Evolutionary conservation across 306 rosid species (phyloP).

Genomic region (Prunus mume): DNA sequence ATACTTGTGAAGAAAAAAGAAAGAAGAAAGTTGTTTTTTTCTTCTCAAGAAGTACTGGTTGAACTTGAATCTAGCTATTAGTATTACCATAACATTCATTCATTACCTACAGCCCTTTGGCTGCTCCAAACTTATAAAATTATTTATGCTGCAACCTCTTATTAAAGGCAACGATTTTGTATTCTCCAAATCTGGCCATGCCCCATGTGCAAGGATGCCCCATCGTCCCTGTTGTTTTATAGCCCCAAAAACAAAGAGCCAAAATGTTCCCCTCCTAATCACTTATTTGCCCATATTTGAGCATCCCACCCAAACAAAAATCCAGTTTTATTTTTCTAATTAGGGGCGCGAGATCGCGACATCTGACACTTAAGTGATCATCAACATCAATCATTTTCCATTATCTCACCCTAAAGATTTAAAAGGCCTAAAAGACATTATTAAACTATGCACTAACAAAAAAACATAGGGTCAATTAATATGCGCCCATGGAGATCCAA

Average conservation of each 20-base stretch:
- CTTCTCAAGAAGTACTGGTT: slow-evolving; percentile 16
- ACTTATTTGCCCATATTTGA: slow-evolving; percentile 19
- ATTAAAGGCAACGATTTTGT: slow-evolving; percentile 33
- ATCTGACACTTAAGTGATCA: slow-evolving; percentile 16
- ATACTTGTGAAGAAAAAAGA: slow-evolving; percentile 2
- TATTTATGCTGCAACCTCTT: not conserved
- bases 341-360: not conserved
- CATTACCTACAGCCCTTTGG: not conserved
- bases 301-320: slow-evolving; percentile 38
- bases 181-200: slow-evolving; percentile 58
- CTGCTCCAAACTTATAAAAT: not conserved
- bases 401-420: slow-evolving; percentile 1
- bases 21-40: not conserved
- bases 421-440: not conserved
- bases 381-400: slow-evolving; percentile 23
- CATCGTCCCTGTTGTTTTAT: slow-evolving; percentile 24
- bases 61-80: not conserved
- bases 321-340: slow-evolving; percentile 6
- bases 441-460: not conserved
- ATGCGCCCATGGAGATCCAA: slow-evolving; percentile 9
- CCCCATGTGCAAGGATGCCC: slow-evolving; percentile 81
- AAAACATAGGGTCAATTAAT: not conserved
- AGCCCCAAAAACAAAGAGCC: slow-evolving; percentile 40
- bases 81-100: too few relatives aligned
- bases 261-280: slow-evolving; percentile 45